These are phyloP conservation scores for Cladophialophora yegresii DNA, from an alignment of 2,329 filamentous ascomycete genomes.

Conservation along the genomic window DNA sequence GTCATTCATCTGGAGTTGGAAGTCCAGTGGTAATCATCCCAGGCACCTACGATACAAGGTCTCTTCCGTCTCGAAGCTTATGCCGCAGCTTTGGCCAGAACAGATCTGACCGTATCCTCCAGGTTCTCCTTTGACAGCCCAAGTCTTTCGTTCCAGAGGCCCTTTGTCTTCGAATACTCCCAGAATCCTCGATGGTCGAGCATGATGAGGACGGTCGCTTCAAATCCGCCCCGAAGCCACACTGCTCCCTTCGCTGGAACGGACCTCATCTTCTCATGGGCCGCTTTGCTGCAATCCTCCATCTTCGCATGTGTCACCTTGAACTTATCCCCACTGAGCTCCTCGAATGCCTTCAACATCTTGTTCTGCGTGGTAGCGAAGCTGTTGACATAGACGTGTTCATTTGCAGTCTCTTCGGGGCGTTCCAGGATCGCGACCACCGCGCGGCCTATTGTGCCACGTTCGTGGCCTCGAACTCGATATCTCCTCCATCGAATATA, in stretches of 20 bases:
- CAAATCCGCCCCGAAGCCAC: slow-evolving; percentile 1
- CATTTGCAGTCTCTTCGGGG: slow-evolving; percentile 58
- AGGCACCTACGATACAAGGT: background rate
- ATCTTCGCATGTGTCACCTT: slow-evolving; percentile 48
- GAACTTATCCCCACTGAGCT: slow-evolving; percentile 56
- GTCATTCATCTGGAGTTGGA: background rate
- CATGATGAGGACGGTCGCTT: slow-evolving; percentile 21
- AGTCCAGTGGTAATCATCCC: background rate
- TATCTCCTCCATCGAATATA: slow-evolving; percentile 34
- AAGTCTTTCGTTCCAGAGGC: slow-evolving; percentile 20
- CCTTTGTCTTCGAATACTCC: slow-evolving; percentile 19
- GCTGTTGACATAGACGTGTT: slow-evolving; percentile 60
- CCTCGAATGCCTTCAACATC: slow-evolving; percentile 57
- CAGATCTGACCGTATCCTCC: slow-evolving; percentile 14
- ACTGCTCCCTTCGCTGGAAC: slow-evolving; percentile 12
- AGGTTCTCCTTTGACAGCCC: slow-evolving; percentile 20
- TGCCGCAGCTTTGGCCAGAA: slow-evolving; percentile 1
- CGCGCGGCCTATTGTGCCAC: slow-evolving; percentile 29
- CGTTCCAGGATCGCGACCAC: slow-evolving; percentile 51
- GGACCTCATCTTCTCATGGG: slow-evolving; percentile 17
- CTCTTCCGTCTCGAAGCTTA: background rate
- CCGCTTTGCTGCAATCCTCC: slow-evolving; percentile 8
- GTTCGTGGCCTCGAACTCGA: slow-evolving; percentile 33
- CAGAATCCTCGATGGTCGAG: slow-evolving; percentile 18
- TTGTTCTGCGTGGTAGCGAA: slow-evolving; percentile 62